A percentile compares a stretch with the other conserved stretches of the same genome.
These are phyloP conservation scores for Colletotrichum neosansevieriae DNA, from an alignment of 2,329 filamentous ascomycete species.

Conservation along the genomic window DNA sequence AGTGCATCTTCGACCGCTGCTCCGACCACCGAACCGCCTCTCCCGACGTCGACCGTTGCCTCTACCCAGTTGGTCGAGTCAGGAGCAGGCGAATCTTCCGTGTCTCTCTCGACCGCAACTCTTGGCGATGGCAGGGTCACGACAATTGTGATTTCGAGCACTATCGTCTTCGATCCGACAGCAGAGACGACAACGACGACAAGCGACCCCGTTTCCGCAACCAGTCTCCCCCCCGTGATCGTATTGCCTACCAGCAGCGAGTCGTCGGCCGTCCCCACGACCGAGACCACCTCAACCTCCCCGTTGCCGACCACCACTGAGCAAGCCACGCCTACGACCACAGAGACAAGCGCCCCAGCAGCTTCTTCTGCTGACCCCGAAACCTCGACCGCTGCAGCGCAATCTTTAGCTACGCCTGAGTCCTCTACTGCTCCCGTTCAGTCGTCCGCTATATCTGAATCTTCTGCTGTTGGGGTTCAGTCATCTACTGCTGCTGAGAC, in stretches of 20 bases:
- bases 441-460: background rate
- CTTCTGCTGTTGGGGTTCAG: background rate
- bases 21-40: conserved; percentile 6
- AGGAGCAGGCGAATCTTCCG: conserved; percentile 14
- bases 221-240: conserved; percentile 35
- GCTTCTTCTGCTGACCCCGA: background rate
- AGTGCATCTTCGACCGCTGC: conserved; percentile 12
- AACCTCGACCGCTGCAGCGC: background rate
- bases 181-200: conserved; percentile 37
- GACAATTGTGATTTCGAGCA: conserved; percentile 46
- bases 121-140: conserved; percentile 42
- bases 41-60: conserved; percentile 17
- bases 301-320: conserved; percentile 21
- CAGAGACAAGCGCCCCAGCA: conserved; percentile 21
- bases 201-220: conserved; percentile 30
- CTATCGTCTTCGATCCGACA: conserved; percentile 39
- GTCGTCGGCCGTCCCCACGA: background rate
- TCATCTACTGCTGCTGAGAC: background rate
- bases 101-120: conserved; percentile 39
- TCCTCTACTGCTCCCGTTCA: background rate
- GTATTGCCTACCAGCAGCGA: conserved; percentile 40
- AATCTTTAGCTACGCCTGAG: background rate
- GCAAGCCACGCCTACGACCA: conserved; percentile 29
- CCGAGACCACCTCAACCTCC: conserved; percentile 7
- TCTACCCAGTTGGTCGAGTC: conserved; percentile 19